Evolutionary conservation across 345 rosid genomes (phyloP).

Genomic region (Diplotaxis tenuifolia): DNA sequence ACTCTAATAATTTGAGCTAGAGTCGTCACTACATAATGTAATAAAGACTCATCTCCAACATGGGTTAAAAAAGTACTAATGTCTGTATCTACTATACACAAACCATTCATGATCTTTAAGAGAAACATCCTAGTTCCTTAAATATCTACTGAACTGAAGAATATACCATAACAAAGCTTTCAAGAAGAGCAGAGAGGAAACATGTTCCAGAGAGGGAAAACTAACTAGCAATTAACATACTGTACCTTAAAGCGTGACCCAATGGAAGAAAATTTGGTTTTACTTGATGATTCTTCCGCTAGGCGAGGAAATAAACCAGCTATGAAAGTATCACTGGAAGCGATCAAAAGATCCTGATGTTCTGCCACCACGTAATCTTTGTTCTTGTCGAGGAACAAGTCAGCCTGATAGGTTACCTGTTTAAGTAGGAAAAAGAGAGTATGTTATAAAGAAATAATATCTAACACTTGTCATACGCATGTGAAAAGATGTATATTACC

Average conservation of each 20-base stretch:
- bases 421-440: slow-evolving; percentile 24
- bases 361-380: slow-evolving; percentile 99
- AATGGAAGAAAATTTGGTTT: slow-evolving; percentile 96
- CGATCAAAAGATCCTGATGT: slow-evolving; percentile 90
- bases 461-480: slow-evolving; percentile 6
- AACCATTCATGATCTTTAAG: slow-evolving; percentile 3
- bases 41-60: slow-evolving; percentile 17
- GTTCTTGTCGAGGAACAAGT: slow-evolving; percentile 94
- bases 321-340: slow-evolving; percentile 75
- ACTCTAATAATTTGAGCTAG: slow-evolving; percentile 3
- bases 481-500: slow-evolving; percentile 51
- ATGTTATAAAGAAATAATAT: slow-evolving; percentile 21
- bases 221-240: slow-evolving; percentile 6
- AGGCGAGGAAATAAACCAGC: slow-evolving; percentile 81
- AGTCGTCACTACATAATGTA: slow-evolving; percentile 7
- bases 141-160: neutral
- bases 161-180: slow-evolving; percentile 5
- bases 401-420: slow-evolving; percentile 91
- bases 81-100: slow-evolving; percentile 5
- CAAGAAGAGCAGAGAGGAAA: slow-evolving; percentile 1
- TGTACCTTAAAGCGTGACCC: slow-evolving; percentile 99
- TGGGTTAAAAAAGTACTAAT: neutral
- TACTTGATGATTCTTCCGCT: slow-evolving; percentile 85
- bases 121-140: neutral
- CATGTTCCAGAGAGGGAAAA: neutral